Base-by-base conservation (phyloP, 2,329 filamentous ascomycete genomes). In the Ceratocystis albifundus region DNA sequence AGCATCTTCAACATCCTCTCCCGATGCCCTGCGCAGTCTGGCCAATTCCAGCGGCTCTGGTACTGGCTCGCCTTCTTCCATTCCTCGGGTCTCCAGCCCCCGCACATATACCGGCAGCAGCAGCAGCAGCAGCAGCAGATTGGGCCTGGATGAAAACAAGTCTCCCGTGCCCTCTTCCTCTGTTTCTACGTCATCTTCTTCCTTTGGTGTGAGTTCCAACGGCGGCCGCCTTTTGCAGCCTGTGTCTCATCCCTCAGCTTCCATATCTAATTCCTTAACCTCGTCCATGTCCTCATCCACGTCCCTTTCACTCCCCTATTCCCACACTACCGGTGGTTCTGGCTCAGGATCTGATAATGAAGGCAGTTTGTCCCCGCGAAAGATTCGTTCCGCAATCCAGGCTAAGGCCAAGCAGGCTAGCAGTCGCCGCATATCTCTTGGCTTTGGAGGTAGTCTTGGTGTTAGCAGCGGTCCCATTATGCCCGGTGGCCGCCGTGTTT, bases 281-380 rank as follows among this genome's bases (percentile, higher is more conserved):
- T 36, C n/a, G 17, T 22, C n/a, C 28, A 41, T 41, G 36, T 41
- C 10, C 36, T 41, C 36, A 10, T 41, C 36, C 36, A 41, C 1
- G 12, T 41, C 25, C 44, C n/a, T 64, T 22, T 61, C 53, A 45
- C 61, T 22, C 20, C 41, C 45, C 7, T 48, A 28, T 15, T 62
- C 59, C n/a, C 20, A 30, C 22, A 20, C 36, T 44, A 64, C 50
- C 53, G 46, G 55, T 36, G 48, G 57, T 62, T 44, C 64, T n/a
- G 66, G 63, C 45, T 65, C 66, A 67, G 66, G 62, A 41, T 67
- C 66, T 67, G 66, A 67, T 67, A 67, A 67, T 57, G 63, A 67
- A 67, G 66, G 62, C 46, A 67, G 66, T 67, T 65, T 68, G 61
- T 68, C 67, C 46, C 67, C 64, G 30, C 64, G 61, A 66, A 68